phyloP scores from a whole-genome alignment of 2,329 filamentous ascomycete species.

The Microdochium nivale region DNA sequence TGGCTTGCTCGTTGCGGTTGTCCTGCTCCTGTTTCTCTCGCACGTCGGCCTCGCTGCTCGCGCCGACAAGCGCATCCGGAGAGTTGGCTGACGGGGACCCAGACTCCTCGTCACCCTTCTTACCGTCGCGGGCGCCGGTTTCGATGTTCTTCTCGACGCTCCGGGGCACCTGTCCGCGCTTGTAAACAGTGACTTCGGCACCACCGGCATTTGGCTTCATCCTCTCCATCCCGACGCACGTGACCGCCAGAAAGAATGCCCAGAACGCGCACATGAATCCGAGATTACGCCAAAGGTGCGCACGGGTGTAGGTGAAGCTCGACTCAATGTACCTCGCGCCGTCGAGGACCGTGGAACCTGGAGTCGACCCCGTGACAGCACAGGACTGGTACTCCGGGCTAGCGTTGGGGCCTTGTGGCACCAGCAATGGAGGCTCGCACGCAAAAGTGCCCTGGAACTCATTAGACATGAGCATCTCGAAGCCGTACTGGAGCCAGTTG shows the following conservation, averaged over 20 bases:
- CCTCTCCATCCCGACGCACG: constrained; percentile 28
- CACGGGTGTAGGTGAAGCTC: constrained; percentile 43
- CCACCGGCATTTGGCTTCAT: constrained; percentile 53
- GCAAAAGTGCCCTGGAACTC: constrained; percentile 49
- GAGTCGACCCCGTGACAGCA: constrained; percentile 45
- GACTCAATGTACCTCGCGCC: constrained; percentile 47
- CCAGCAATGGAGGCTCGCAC: constrained; percentile 45
- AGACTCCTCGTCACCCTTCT: constrained; percentile 42
- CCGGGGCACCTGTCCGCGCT: constrained; percentile 54
- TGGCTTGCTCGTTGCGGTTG: constrained; percentile 18
- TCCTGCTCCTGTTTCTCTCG: constrained; percentile 6
- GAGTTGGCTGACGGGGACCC: constrained; percentile 45
- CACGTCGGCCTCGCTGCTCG: constrained; percentile 43
- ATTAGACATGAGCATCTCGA: constrained; percentile 53
- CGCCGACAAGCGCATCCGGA: constrained; percentile 62
- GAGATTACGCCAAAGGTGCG: constrained; percentile 53
- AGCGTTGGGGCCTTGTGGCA: constrained; percentile 39
- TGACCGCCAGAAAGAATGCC: constrained; percentile 35
- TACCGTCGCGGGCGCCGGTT: constrained; percentile 29
- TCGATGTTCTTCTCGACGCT: constrained; percentile 48
- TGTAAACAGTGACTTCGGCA: constrained; percentile 52
- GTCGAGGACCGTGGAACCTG: constrained; percentile 40
- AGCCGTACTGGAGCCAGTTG: constrained; percentile 56
- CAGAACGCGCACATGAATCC: constrained; percentile 43
- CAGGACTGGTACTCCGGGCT: constrained; percentile 48